Evolutionary conservation across 177 flowering plant genomes (phyloP).

Genomic region (Vitis hybrid): DNA sequence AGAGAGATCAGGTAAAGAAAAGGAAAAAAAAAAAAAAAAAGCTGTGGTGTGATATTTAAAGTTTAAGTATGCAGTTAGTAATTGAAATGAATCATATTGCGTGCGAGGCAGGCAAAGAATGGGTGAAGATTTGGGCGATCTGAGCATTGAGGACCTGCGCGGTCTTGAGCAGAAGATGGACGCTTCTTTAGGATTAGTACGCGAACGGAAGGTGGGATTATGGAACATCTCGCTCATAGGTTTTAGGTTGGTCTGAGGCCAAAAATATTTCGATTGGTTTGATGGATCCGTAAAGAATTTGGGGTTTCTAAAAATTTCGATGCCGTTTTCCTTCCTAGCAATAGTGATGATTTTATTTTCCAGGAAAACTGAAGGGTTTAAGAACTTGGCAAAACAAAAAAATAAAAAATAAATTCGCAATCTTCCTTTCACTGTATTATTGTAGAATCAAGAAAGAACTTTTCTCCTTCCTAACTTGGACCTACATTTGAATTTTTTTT

Average conservation of each 20-base stretch:
- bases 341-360: too few species aligned
- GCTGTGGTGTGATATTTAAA: neutral
- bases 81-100: neutral
- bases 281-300: too few species aligned
- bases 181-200: constrained; percentile 15
- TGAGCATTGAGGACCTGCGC: constrained; percentile 23
- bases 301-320: neutral
- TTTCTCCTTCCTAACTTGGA: too few species aligned
- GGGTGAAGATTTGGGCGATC: constrained; percentile 34
- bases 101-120: constrained; percentile 42
- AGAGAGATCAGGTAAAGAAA: constrained; percentile 57
- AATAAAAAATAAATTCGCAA: too few species aligned
- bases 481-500: too few species aligned
- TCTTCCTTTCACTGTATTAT: too few species aligned
- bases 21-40: too few species aligned
- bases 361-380: too few species aligned
- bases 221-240: neutral
- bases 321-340: too few species aligned
- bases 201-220: constrained; percentile 38
- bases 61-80: neutral
- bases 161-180: constrained; percentile 32
- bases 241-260: too few species aligned
- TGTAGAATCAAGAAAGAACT: too few species aligned
- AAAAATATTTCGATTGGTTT: neutral
- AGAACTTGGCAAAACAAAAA: too few species aligned